These are phyloP conservation scores for Solanum chiquidenum DNA, from an alignment of 257 asterid species.

Conservation along the genomic window DNA sequence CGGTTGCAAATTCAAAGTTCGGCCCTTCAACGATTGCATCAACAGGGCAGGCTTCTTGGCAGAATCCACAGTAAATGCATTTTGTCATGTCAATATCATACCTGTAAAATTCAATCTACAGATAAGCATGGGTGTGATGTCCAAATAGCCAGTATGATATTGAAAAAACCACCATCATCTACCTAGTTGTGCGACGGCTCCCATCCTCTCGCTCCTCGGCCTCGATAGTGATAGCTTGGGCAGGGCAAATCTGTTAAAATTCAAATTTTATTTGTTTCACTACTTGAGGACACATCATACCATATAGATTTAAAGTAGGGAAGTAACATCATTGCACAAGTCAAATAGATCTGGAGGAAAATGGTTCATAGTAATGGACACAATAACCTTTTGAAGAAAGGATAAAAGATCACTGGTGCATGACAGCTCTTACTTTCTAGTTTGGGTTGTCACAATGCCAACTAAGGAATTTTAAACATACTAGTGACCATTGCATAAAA, in stretches of 20 bases:
- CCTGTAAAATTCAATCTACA: slow-evolving; percentile 24
- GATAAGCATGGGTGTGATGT: not conserved
- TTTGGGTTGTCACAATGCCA: not conserved
- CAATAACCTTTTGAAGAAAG: not conserved
- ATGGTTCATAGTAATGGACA: not conserved
- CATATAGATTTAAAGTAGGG: not conserved
- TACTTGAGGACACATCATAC: not conserved
- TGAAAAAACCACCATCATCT: not conserved
- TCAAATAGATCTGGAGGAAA: not conserved
- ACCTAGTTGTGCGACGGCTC: slow-evolving; percentile 95
- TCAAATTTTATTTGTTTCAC: not conserved
- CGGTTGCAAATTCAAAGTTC: slow-evolving; percentile 90
- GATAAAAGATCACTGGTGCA: not conserved
- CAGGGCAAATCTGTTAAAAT: slow-evolving; percentile 62
- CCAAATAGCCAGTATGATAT: not conserved
- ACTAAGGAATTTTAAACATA: not conserved
- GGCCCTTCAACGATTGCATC: slow-evolving; percentile 99
- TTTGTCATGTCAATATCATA: slow-evolving; percentile 94
- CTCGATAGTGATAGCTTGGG: slow-evolving; percentile 95
- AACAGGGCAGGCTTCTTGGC: slow-evolving; percentile 98
- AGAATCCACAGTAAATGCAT: slow-evolving; percentile 92
- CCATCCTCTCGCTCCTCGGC: slow-evolving; percentile 98
- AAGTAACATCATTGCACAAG: not conserved
- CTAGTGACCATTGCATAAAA: not conserved
- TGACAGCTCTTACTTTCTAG: not conserved